Base-by-base conservation (phyloP, 2,329 filamentous ascomycete species). In the Exophiala sp. region DNA sequence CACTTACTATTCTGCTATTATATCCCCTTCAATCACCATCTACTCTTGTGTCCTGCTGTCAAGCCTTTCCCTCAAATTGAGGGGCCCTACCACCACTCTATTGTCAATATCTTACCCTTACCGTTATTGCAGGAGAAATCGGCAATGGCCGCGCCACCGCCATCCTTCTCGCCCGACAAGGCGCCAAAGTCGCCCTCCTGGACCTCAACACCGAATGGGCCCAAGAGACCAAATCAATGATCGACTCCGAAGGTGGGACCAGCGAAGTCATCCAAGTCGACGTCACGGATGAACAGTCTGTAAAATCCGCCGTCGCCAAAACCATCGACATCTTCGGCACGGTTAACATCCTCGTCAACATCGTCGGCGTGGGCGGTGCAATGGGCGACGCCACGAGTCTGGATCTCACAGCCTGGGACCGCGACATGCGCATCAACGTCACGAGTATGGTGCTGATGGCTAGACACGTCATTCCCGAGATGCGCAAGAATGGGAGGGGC, bases 371-470 rank as follows among this genome's bases (percentile, higher is more conserved):
- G 2, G 65, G 61, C 4, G 69, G 69, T n/a, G 66, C 66, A 1
- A 61, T 63, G 48, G 68, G 69, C 9, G 60, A 66, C 47, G 66
- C 66, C 1, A 66, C 63, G 2, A 52, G 50, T 0, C 34, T 71
- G 6, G 61, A 70, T 42, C 44, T 71, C 5, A 57, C 54, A 1
- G 64, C 61, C 1, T 71, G 67, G 66, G 65, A 68, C 14, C 50
- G 62, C 5, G 68, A 66, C 41, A 60, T 72, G 9, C 54, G 62
- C 8, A 65, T 69, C 57, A 71, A 71, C 44, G 65, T 71, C 11
- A 68, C 65, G 0, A 69, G 67, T 42, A 71, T 72, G 69, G 64
- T 72, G 1, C 48, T 68, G 7, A 72, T 72, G 69, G 50, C 49
- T 4, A 61, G 65, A 6, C 49, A 66, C 45, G 62, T 55, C 1